Evolutionary conservation across 1,284 basidiomycete species (phyloP).

Genomic region (Hemileia vastatrix): DNA sequence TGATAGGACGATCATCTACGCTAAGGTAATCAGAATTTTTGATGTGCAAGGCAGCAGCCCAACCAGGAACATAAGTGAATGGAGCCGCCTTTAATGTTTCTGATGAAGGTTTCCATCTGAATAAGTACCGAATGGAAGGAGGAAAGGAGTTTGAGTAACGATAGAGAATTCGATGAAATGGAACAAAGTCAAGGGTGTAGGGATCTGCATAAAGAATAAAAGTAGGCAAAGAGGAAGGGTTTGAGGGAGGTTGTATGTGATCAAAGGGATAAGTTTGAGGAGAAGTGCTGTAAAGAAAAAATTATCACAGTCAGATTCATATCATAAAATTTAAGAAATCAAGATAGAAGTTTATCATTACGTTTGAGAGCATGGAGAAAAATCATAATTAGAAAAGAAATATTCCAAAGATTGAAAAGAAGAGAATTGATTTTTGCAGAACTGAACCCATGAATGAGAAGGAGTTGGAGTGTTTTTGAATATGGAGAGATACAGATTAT

Average conservation of each 20-base stretch:
- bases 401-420: not conserved
- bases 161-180: constrained; percentile 30
- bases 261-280: constrained; percentile 55
- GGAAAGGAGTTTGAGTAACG: constrained; percentile 20
- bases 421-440: not conserved
- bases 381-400: no score
- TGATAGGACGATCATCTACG: constrained; percentile 62
- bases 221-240: constrained; percentile 56
- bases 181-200: constrained; percentile 52
- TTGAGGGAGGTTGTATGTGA: constrained; percentile 54
- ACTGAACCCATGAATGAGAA: no score
- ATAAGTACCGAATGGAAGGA: constrained; percentile 29
- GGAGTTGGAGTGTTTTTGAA: not conserved
- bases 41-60: constrained; percentile 79
- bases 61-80: constrained; percentile 45
- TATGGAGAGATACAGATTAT: not conserved
- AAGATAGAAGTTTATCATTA: not conserved
- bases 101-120: constrained; percentile 40
- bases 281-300: no score
- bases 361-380: not conserved
- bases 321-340: no score
- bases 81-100: not conserved
- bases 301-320: no score
- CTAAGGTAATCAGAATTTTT: constrained; percentile 97
- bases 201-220: constrained; percentile 58